phyloP scores from a whole-genome alignment of 345 rosid species.

The Populus simonii region DNA sequence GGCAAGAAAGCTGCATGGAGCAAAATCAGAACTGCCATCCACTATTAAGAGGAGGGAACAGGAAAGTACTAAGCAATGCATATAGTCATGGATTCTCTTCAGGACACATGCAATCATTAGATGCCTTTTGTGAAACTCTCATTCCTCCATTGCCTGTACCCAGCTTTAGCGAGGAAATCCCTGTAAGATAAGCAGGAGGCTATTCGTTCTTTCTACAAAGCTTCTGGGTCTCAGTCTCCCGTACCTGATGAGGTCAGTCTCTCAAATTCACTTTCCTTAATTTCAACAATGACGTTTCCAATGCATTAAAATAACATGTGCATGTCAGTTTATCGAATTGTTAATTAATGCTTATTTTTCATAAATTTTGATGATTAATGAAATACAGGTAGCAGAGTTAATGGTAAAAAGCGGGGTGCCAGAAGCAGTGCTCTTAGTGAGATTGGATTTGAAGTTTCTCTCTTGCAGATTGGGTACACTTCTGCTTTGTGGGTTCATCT shows the following conservation, averaged over 20 bases:
- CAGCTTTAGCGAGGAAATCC: conserved; percentile 7
- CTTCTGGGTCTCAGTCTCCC: conserved; percentile 58
- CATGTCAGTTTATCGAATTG: too few species aligned
- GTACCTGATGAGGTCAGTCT: conserved; percentile 57
- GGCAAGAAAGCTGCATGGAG: background rate
- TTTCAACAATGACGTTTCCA: too few species aligned
- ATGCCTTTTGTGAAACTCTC: conserved; percentile 57
- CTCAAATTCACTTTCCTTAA: too few species aligned
- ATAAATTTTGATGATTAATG: too few species aligned
- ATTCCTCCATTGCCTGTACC: conserved; percentile 52
- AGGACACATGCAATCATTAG: conserved; percentile 55
- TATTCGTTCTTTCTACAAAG: conserved; percentile 34
- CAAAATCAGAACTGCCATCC: conserved; percentile 42
- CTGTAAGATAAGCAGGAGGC: conserved; percentile 28
- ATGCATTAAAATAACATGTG: too few species aligned
- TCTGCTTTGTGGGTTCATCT: conserved; percentile 58
- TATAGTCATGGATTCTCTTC: conserved; percentile 68
- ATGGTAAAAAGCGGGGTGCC: conserved; percentile 41
- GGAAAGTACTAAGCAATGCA: conserved; percentile 11
- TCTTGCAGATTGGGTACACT: conserved; percentile 68
- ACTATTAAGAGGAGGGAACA: conserved; percentile 44
- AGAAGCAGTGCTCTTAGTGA: conserved; percentile 37
- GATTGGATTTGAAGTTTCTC: conserved; percentile 40
- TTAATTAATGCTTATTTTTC: too few species aligned
- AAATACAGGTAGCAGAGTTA: too few species aligned